Conservation (phyloP, 345 rosid species). For the Triadica sebifera region DNA sequence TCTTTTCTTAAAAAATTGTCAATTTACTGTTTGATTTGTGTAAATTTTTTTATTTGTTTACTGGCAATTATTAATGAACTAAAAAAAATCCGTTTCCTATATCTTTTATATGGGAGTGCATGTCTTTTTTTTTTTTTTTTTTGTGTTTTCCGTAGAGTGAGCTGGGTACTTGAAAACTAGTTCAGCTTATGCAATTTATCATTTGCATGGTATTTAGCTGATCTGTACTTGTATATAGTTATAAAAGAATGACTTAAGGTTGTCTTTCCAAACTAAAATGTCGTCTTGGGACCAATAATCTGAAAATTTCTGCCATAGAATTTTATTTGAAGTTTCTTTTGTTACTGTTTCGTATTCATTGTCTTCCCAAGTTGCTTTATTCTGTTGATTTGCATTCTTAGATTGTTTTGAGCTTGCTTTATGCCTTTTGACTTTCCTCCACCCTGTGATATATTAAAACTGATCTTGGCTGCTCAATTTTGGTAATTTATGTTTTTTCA, state of each 20-base stretch:
- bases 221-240: neutral
- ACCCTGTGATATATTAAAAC: neutral
- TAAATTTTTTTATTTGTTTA: constrained; percentile 6
- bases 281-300: neutral
- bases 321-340: neutral
- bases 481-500: constrained; percentile 22
- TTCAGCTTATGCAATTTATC: neutral
- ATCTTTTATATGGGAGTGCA: neutral
- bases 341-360: neutral
- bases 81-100: neutral
- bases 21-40: neutral
- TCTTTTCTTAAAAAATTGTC: constrained; percentile 5
- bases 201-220: neutral
- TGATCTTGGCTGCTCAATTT: neutral
- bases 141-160: neutral
- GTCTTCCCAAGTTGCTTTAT: neutral
- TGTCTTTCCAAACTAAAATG: neutral
- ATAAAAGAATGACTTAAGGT: neutral
- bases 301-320: neutral
- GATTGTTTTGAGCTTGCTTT: neutral
- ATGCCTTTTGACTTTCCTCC: neutral
- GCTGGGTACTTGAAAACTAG: neutral
- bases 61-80: neutral
- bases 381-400: neutral
- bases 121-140: neutral